These are phyloP conservation scores for Durio zibethinus DNA, from an alignment of 345 rosid genomes.

Conservation along the genomic window DNA sequence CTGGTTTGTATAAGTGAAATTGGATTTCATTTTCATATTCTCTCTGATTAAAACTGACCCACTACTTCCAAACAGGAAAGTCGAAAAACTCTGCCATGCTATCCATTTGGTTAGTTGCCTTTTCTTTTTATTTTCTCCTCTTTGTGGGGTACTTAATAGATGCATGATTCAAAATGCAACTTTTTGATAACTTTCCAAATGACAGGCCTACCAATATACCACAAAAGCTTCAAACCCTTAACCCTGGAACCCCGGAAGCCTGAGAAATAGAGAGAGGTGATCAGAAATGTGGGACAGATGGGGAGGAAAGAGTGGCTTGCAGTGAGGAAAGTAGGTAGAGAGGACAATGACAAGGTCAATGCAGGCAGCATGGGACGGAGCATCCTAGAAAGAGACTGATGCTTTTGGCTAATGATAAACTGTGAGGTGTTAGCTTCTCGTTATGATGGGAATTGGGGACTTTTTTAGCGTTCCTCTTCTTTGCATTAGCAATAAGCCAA, in stretches of 20 bases:
- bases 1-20: neutral
- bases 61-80: neutral
- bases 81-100: neutral
- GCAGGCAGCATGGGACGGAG: conserved; percentile 28
- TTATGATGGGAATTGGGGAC: conserved; percentile 9
- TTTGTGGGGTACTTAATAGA: neutral
- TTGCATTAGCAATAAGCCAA: neutral
- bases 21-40: neutral
- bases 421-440: neutral
- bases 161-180: neutral
- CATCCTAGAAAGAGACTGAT: conserved; percentile 20
- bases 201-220: neutral
- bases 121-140: neutral
- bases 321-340: neutral
- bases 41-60: conserved; percentile 1
- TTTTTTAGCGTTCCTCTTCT: neutral
- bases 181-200: neutral
- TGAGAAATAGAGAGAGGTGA: neutral
- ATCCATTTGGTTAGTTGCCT: neutral
- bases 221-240: neutral
- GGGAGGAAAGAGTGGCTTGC: too few species aligned
- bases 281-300: neutral
- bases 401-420: conserved; percentile 4
- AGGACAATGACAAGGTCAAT: neutral
- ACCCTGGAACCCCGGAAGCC: neutral